Evolutionary conservation across 2,329 filamentous ascomycete species (phyloP).

Genomic region (Verticillium isaacii): DNA sequence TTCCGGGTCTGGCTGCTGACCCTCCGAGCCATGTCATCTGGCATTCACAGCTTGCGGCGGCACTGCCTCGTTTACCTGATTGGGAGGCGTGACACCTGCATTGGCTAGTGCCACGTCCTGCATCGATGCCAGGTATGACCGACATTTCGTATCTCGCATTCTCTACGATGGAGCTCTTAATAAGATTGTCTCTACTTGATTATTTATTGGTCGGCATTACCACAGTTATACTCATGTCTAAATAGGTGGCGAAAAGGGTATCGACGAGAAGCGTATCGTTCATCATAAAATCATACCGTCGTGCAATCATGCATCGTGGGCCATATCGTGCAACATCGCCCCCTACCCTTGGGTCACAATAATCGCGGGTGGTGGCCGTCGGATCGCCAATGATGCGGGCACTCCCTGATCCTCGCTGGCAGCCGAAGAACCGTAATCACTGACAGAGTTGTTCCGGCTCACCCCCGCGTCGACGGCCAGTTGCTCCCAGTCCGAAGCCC

Average conservation of each 20-base stretch:
- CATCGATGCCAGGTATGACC: too few species aligned
- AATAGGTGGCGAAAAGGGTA: not conserved
- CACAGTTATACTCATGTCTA: not conserved
- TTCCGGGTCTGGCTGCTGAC: too few species aligned
- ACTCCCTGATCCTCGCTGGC: slow-evolving; percentile 3
- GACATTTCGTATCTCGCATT: not conserved
- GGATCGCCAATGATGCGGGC: slow-evolving; percentile 2
- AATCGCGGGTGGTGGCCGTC: slow-evolving; percentile 10
- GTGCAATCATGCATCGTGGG: not conserved
- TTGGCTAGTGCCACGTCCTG: too few species aligned
- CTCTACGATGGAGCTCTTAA: not conserved
- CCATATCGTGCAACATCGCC: too few species aligned
- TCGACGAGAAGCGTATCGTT: not conserved
- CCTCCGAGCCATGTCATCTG: too few species aligned
- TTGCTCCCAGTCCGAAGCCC: slow-evolving; percentile 13
- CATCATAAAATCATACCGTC: not conserved
- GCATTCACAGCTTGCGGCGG: too few species aligned
- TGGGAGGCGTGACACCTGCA: too few species aligned
- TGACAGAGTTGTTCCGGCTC: slow-evolving; percentile 8
- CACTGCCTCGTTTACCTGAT: too few species aligned
- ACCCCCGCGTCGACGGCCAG: slow-evolving; percentile 11
- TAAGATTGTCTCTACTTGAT: not conserved
- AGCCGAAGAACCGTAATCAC: slow-evolving; percentile 7
- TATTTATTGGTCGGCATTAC: not conserved
- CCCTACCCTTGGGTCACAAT: slow-evolving; percentile 5